phyloP scores from a whole-genome alignment of 2,329 filamentous ascomycete genomes.

The Colletotrichum destructivum region DNA sequence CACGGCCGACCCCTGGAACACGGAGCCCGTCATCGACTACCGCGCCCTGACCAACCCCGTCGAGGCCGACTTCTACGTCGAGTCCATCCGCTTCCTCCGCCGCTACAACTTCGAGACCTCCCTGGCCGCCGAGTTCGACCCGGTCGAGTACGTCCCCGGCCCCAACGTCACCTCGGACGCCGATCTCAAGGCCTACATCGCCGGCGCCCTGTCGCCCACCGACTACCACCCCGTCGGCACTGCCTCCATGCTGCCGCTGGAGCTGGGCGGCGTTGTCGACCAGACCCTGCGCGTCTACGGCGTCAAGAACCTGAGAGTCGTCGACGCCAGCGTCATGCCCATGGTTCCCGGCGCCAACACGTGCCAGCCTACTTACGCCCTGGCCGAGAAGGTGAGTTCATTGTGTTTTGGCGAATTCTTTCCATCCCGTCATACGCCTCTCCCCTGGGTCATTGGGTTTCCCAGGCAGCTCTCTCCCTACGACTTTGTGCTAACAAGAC shows the following conservation, averaged over 20 bases:
- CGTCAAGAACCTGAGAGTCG: slow-evolving; percentile 47
- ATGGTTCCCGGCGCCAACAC: slow-evolving; percentile 50
- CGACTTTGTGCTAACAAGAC: not conserved
- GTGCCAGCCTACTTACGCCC: slow-evolving; percentile 53
- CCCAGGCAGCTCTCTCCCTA: not conserved
- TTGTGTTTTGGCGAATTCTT: too few relatives aligned
- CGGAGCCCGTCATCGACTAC: slow-evolving; percentile 57
- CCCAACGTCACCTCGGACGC: slow-evolving; percentile 51
- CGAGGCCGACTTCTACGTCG: slow-evolving; percentile 55
- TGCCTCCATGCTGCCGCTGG: slow-evolving; percentile 62
- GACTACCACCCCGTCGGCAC: slow-evolving; percentile 64
- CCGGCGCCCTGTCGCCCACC: slow-evolving; percentile 42
- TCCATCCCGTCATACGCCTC: not conserved
- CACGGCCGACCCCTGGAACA: slow-evolving; percentile 54
- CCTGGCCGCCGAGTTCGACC: slow-evolving; percentile 50
- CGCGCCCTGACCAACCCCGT: slow-evolving; percentile 56
- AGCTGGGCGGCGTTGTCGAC: slow-evolving; percentile 54
- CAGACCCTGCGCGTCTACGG: slow-evolving; percentile 50
- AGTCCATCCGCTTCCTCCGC: slow-evolving; percentile 55
- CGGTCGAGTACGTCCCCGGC: slow-evolving; percentile 53
- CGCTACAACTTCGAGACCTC: slow-evolving; percentile 55
- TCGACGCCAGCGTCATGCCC: slow-evolving; percentile 52
- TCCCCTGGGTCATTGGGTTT: not conserved
- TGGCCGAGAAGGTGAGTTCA: slow-evolving; percentile 50
- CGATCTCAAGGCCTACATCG: slow-evolving; percentile 48